Base-by-base conservation (phyloP, 768 basidiomycete species). In the Phylloporus sp. region DNA sequence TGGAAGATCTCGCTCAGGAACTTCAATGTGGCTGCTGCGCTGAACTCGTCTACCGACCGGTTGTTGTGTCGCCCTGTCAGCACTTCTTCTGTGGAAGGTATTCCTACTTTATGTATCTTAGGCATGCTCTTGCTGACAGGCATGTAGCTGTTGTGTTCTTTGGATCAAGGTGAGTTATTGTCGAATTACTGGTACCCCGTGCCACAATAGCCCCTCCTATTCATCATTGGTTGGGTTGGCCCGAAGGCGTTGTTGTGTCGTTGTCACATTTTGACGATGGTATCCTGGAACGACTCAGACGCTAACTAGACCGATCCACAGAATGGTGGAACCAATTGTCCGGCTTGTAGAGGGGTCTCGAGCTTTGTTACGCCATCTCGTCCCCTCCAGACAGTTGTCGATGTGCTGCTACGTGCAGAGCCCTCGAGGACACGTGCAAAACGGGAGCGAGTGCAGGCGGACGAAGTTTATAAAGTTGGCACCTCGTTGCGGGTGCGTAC, bases 71-170 rank as follows among this genome's bases (percentile, higher is more conserved):
- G 31, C 91, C 91, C 27, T 93, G 91, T 66, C 88, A 91, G 59
- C 91, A 93, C 75, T 91, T 88, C 76, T 92, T 91, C 65, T 93
- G 91, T 62, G 91, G 91, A 68, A 91, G 90, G 88, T 90, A 69
- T 52, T 72, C 59, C 44, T 31, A 13, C 10, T 42, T 8, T 36
- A 44, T 36, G 45, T 46, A 3, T 45, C 28, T 3, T 15, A 2
- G 9, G 9, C 42, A 32, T 43, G 26, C 49, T 39, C 31, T 56
- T 86, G 81, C 67, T 92, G 83, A 61, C 49, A 10, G 56, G 16
- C 31, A 31, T 44, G 12, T 55, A 92, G 90, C 63, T 92, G 90
- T 66, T 87, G 86, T 64, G 74, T 81, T 1, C 79, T 91, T 46
- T 93, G 91, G 91, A 82, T 92, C 67, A 80, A 80, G 57, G 89